Conservation (phyloP, 495 filamentous ascomycete species). For the Aspergillus mulundensis region DNA sequence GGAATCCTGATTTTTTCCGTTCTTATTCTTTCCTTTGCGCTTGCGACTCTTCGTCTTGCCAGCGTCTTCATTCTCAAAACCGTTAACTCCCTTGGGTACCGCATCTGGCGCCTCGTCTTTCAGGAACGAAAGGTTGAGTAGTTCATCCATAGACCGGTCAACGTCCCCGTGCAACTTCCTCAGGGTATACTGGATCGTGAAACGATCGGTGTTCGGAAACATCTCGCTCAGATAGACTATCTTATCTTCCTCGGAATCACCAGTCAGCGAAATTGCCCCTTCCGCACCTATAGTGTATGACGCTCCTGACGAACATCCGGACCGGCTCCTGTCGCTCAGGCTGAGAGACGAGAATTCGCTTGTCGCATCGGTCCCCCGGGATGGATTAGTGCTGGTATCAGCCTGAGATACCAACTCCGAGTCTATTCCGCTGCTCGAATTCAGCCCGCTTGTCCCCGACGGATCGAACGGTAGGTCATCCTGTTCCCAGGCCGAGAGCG, state of each 20-base stretch:
- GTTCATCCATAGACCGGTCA: slow-evolving; percentile 70
- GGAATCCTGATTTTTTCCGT: slow-evolving; percentile 16
- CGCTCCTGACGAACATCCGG: slow-evolving; percentile 13
- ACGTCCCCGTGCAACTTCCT: slow-evolving; percentile 60
- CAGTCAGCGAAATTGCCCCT: slow-evolving; percentile 38
- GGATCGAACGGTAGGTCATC: slow-evolving; percentile 73
- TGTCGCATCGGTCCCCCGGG: slow-evolving; percentile 44
- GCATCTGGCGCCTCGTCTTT: slow-evolving; percentile 44
- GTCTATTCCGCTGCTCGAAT: slow-evolving; percentile 22
- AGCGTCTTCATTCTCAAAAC: slow-evolving; percentile 53
- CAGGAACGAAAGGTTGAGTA: slow-evolving; percentile 72
- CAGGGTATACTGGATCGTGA: slow-evolving; percentile 61
- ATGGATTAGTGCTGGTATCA: slow-evolving; percentile 21
- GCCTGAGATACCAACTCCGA: slow-evolving; percentile 26
- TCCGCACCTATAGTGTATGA: slow-evolving; percentile 31
- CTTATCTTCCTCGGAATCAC: slow-evolving; percentile 54
- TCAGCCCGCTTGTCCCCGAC: slow-evolving; percentile 57
- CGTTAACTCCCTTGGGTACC: slow-evolving; percentile 72
- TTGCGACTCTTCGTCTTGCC: slow-evolving; percentile 44
- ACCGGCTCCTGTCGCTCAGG: slow-evolving; percentile 13
- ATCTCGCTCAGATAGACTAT: slow-evolving; percentile 55
- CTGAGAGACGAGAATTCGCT: slow-evolving; percentile 26
- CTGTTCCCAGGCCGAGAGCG: slow-evolving; percentile 56
- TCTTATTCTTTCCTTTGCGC: slow-evolving; percentile 28
- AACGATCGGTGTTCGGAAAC: slow-evolving; percentile 61